Evolutionary conservation across 2,329 filamentous ascomycete species (phyloP).

Genomic region (Beauveria asiatica): DNA sequence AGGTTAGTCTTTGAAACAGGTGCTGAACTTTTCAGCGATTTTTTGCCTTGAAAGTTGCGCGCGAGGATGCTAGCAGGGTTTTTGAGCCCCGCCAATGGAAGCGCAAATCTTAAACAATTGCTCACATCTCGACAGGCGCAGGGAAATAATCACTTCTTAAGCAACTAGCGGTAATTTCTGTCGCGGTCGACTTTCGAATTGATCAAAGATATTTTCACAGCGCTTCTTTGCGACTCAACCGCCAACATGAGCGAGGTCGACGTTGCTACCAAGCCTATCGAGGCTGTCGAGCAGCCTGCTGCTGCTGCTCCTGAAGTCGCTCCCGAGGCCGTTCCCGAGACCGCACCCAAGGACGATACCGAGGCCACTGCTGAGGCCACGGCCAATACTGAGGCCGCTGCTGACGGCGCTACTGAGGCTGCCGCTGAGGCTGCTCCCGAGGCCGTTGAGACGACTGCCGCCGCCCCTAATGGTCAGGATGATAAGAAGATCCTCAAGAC

Average conservation of each 20-base stretch:
- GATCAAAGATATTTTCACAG: not conserved
- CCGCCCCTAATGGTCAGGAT: slow-evolving; percentile 14
- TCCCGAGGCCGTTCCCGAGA: slow-evolving; percentile 25
- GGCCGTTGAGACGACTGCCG: slow-evolving; percentile 12
- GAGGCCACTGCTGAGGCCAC: slow-evolving; percentile 14
- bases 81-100: slow-evolving; percentile 1
- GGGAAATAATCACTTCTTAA: not conserved
- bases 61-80: not conserved
- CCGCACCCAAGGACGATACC: slow-evolving; percentile 29
- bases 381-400: slow-evolving; percentile 29
- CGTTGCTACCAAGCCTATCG: slow-evolving; percentile 21
- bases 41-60: not conserved
- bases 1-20: not conserved
- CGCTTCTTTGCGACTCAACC: not conserved
- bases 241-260: slow-evolving; percentile 12
- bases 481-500: slow-evolving; percentile 35
- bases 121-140: not conserved
- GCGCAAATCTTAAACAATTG: slow-evolving; percentile 9
- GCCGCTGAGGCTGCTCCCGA: slow-evolving; percentile 18
- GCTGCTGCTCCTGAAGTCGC: slow-evolving; percentile 35
- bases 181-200: not conserved
- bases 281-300: slow-evolving; percentile 50
- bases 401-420: slow-evolving; percentile 13
- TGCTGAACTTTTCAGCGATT: not conserved
- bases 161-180: not conserved